A percentile compares a stretch with the other conserved stretches of the same genome.
These are phyloP conservation scores for Rosellinia necatrix DNA, from an alignment of 2,329 filamentous ascomycete species.

Conservation along the genomic window DNA sequence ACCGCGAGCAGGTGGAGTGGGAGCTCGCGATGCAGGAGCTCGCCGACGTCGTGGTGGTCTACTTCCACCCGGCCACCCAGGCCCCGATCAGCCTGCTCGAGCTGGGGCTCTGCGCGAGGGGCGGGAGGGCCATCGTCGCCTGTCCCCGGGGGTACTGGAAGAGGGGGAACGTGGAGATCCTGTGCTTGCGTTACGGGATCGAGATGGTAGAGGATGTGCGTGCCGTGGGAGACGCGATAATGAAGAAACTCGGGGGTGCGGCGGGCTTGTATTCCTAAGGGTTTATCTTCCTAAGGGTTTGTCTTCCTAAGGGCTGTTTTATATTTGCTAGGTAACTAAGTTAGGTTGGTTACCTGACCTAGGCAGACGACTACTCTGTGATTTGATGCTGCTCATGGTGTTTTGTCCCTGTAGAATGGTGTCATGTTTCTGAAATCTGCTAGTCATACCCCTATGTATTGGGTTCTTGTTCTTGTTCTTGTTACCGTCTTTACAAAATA, in stretches of 20 bases:
- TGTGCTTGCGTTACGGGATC: conserved; percentile 55
- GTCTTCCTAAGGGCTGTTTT: not conserved
- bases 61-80: conserved; percentile 18
- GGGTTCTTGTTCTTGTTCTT: too few relatives aligned
- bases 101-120: conserved; percentile 17
- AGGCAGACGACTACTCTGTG: too few relatives aligned
- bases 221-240: conserved; percentile 46
- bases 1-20: conserved; percentile 38
- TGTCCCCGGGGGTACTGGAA: conserved; percentile 59
- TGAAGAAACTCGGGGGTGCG: conserved; percentile 35
- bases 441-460: too few relatives aligned
- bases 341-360: too few relatives aligned
- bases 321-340: too few relatives aligned
- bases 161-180: conserved; percentile 63
- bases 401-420: too few relatives aligned
- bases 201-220: conserved; percentile 49
- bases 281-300: not conserved
- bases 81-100: conserved; percentile 20
- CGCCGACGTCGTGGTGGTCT: conserved; percentile 21
- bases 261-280: not conserved
- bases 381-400: not conserved
- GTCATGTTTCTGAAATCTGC: too few relatives aligned
- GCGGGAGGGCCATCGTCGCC: conserved; percentile 49
- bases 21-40: conserved; percentile 22
- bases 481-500: too few relatives aligned